A percentile compares a stretch with the other conserved stretches of the same genome.
phyloP scores from a whole-genome alignment of 345 rosid species.

The Eucalyptus albens region DNA sequence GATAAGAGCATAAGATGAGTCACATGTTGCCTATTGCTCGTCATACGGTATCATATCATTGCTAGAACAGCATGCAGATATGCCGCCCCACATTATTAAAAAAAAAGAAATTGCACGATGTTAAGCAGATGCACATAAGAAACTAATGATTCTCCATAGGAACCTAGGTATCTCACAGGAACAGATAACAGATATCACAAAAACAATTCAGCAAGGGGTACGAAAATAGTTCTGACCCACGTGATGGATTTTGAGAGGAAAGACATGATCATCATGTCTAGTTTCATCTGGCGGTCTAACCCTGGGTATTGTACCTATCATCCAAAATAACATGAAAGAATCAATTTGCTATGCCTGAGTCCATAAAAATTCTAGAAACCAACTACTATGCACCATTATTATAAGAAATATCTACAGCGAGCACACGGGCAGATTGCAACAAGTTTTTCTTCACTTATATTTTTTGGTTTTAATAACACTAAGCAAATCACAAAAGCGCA shows the following conservation, averaged over 20 bases:
- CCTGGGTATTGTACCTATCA: conserved; percentile 85
- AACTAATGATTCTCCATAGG: background rate
- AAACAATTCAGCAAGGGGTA: background rate
- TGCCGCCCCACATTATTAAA: background rate
- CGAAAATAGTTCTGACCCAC: conserved; percentile 24
- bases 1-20: background rate
- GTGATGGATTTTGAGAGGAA: conserved; percentile 58
- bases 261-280: conserved; percentile 66
- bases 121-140: background rate
- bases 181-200: background rate
- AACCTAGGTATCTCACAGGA: background rate
- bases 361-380: background rate
- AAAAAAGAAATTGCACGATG: background rate
- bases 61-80: background rate
- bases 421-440: background rate
- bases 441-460: background rate
- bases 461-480: background rate
- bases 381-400: background rate
- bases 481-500: background rate
- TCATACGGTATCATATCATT: background rate
- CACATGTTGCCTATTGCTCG: background rate
- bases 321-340: background rate
- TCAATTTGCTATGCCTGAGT: background rate
- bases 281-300: conserved; percentile 52
- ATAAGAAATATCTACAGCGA: background rate